Evolutionary conservation across 768 basidiomycete genomes (phyloP), one percentile per base, ranked within the genome.

Genomic region (Rhodotorula kratochvilovae): DNA sequence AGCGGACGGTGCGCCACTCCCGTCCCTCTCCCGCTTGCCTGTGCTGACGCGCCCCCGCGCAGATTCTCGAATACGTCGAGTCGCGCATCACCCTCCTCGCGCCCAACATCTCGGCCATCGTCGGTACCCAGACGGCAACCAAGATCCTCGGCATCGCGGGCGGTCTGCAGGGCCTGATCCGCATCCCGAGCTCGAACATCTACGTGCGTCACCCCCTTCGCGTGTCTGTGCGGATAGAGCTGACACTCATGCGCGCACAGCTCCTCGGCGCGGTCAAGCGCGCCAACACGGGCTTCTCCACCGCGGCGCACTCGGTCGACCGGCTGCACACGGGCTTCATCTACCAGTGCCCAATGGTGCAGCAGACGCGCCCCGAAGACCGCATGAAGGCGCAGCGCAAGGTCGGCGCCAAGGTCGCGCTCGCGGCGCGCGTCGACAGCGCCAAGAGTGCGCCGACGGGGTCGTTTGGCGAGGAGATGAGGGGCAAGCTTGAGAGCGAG

Each of bases 41-140:
- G 5, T 2, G 10, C 35, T 56, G 61, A 39, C 23, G n/a, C 12
- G 43, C 50, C 11, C 56, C 66, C 3, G 11, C 23, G 15, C 78
- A 94, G 90, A 99, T 98, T 77, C 95, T 98, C 83, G 89, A 90
- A 85, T 99, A 98, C 86, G 96, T 99, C 81, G 95, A 94, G 84
- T 95, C 92, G 77, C 87, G 96, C 83, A 98, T 99, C 92, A 91
- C 92, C 83, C 87, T 92, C 67, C 89, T 99, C 79, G 95, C 96
- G 76, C 96, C 96, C 78, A 99, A 99, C 81, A 87, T 99, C 80
- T 95, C 93, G 78, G 89, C 91, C 81, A 96, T 99, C 82, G 91
- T 98, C 83, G 95, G 96, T 81, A 96, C 96, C 68, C 92, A 90
- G 77, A 95, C 93, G 84, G 96, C 96, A 65, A 96, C 96, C 58